phyloP scores from a whole-genome alignment of 352 stramenopile genomes.

The Pythium apleroticum region DNA sequence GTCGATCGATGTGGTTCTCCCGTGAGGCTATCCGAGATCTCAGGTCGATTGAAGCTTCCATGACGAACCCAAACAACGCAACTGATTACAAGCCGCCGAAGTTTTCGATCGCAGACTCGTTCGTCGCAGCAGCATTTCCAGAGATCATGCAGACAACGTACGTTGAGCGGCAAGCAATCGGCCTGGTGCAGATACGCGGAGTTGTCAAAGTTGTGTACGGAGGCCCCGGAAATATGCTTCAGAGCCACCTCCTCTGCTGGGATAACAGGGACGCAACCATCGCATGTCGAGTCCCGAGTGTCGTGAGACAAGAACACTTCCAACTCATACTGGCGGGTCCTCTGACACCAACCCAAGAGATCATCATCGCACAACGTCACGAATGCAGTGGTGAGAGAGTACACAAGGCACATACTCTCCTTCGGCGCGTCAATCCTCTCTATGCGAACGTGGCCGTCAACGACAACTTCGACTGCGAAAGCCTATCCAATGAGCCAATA shows the following conservation, averaged over 20 bases:
- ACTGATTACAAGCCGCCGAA: constrained; percentile 11
- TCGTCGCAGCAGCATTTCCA: constrained; percentile 22
- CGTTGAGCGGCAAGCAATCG: constrained; percentile 25
- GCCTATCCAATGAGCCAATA: neutral
- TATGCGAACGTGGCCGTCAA: constrained; percentile 12
- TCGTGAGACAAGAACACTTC: constrained; percentile 20
- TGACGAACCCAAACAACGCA: neutral
- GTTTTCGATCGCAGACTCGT: constrained; percentile 31
- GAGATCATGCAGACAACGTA: constrained; percentile 17
- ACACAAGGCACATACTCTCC: neutral
- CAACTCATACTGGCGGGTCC: constrained; percentile 29
- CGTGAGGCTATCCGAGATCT: constrained; percentile 7
- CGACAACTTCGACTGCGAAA: neutral
- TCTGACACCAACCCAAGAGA: constrained; percentile 25
- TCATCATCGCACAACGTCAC: constrained; percentile 19
- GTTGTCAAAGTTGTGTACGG: constrained; percentile 33
- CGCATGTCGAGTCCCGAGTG: constrained; percentile 14
- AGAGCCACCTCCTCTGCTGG: constrained; percentile 35
- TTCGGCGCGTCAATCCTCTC: constrained; percentile 22
- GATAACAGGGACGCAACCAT: constrained; percentile 29
- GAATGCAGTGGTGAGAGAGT: constrained; percentile 25
- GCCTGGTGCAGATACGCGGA: constrained; percentile 22
- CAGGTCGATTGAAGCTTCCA: constrained; percentile 1
- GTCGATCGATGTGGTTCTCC: constrained; percentile 12
- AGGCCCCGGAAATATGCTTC: constrained; percentile 24